Conservation (phyloP, 2,329 filamentous ascomycete species). For the Ambrosiella xylebori region DNA sequence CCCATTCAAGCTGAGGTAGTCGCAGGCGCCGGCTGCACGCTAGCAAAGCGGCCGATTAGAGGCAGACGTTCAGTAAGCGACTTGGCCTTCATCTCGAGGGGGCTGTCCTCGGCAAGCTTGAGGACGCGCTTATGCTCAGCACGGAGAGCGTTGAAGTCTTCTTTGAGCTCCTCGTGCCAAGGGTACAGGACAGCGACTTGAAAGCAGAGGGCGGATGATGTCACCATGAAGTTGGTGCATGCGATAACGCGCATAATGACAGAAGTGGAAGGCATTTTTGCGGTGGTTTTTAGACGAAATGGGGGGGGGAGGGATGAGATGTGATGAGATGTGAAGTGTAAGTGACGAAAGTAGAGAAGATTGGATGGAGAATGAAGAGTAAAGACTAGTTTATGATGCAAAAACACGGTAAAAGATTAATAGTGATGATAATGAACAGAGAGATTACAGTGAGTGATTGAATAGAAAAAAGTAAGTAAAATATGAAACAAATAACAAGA, state of each 20-base stretch:
- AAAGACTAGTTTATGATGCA: not conserved
- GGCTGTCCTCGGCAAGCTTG: constrained; percentile 6
- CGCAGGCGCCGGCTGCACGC: not conserved
- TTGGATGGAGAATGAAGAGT: too few relatives aligned
- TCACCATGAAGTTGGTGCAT: constrained; percentile 48
- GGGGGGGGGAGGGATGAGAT: not conserved
- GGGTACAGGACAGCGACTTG: constrained; percentile 55
- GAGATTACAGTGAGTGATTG: not conserved
- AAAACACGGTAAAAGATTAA: not conserved
- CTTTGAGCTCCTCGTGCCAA: constrained; percentile 50
- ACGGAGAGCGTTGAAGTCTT: constrained; percentile 41
- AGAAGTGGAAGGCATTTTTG: constrained; percentile 8
- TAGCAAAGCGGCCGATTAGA: not conserved
- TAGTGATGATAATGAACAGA: not conserved
- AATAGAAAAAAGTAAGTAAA: not conserved
- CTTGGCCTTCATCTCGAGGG: not conserved
- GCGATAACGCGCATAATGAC: constrained; percentile 31
- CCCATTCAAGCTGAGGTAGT: not conserved
- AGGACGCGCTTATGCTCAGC: constrained; percentile 35
- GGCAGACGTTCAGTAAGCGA: not conserved
- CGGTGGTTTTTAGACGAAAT: not conserved
- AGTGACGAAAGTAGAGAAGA: too few relatives aligned
- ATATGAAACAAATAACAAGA: not conserved
- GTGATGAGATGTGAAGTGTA: not conserved
- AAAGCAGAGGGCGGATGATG: constrained; percentile 45